Evolutionary conservation across 495 filamentous ascomycete species (phyloP), one percentile per base, ranked within the genome.

Genomic region (Aspergillus nidulans): DNA sequence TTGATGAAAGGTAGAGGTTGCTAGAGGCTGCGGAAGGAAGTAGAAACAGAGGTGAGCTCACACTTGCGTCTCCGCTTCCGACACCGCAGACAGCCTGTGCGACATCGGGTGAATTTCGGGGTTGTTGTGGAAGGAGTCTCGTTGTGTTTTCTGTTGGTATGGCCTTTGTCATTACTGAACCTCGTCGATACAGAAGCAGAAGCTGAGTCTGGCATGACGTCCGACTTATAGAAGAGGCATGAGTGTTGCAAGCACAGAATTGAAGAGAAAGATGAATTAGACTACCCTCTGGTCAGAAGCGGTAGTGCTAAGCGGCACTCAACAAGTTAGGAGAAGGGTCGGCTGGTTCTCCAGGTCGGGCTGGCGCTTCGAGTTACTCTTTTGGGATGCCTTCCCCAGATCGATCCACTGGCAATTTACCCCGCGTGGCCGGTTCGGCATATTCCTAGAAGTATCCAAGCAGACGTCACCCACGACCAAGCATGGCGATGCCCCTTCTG

Each of bases 61-160:
- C 73, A 76, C 54, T 77, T 78, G 49, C 71, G 67, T 20, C 69
- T 57, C 39, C 72, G 70, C 26, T 64, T 57, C 8, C 73, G 69
- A 66, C 75, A 78, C 24, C 71, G 69, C 58, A 72, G 62, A 49
- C 74, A 78, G 6, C 75, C 75, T 1, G 70, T 78, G 38, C 75
- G 63, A 42, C 69, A 71, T 60, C 69, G 54, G 6, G 63, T 74
- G 28, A 69, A 57, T 42, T 57, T 59, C 6, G 56, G 42, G 50
- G 49, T 34, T 13, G 4, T n/a, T 23, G 21, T 44, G 34, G 42
- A 41, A 12, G 8, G 30, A 12, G 30, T 6, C 10, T 34, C 30
- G 30, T 34, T 13, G 4, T 34, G 30, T 34, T 34, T 34, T 3
- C 15, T 12, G 2, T 34, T 34, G 30, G 9, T 12, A 2, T 34